A percentile compares a stretch with the other conserved stretches of the same genome.
Evolutionary conservation across 2,329 filamentous ascomycete genomes (phyloP).

Genomic region (Neopestalotiopsis rosae): DNA sequence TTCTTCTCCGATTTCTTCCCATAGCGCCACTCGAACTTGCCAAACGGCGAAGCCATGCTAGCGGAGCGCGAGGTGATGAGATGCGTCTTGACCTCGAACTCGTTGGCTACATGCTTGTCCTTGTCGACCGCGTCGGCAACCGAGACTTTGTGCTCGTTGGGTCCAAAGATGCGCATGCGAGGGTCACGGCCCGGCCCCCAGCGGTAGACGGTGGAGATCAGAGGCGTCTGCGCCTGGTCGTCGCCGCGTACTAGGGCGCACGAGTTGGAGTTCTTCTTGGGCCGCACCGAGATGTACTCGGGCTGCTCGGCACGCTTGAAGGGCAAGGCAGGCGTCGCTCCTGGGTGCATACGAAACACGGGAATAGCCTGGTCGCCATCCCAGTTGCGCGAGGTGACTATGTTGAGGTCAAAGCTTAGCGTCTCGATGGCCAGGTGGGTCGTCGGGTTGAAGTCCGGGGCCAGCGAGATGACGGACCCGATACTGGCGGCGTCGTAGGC

Average conservation of each 20-base stretch:
- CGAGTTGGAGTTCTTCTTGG: conserved; percentile 17
- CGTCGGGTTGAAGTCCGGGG: conserved; percentile 11
- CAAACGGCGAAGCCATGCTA: conserved; percentile 20
- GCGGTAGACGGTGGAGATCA: conserved; percentile 24
- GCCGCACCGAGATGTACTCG: conserved; percentile 14
- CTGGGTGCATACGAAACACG: conserved; percentile 7
- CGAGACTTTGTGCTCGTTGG: conserved; percentile 11
- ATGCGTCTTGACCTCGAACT: conserved; percentile 21
- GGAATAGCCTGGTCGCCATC: conserved; percentile 12
- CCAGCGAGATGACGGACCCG: not conserved
- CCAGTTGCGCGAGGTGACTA: not conserved
- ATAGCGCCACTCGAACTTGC: conserved; percentile 24
- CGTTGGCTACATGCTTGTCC: conserved; percentile 14
- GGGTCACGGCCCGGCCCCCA: conserved; percentile 21
- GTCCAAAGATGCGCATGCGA: conserved; percentile 19
- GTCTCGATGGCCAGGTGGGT: conserved; percentile 24
- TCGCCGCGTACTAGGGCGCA: conserved; percentile 11
- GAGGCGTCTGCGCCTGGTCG: conserved; percentile 28
- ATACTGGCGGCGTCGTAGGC: not conserved
- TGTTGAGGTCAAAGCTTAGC: conserved; percentile 24
- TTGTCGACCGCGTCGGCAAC: conserved; percentile 20
- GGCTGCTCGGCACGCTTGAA: not conserved
- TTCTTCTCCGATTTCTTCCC: conserved; percentile 20
- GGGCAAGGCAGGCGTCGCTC: not conserved
- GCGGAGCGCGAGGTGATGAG: conserved; percentile 19